Evolutionary conservation across 495 filamentous ascomycete species (phyloP), one percentile per base, ranked within the genome.

Genomic region (Xylaria acuta): DNA sequence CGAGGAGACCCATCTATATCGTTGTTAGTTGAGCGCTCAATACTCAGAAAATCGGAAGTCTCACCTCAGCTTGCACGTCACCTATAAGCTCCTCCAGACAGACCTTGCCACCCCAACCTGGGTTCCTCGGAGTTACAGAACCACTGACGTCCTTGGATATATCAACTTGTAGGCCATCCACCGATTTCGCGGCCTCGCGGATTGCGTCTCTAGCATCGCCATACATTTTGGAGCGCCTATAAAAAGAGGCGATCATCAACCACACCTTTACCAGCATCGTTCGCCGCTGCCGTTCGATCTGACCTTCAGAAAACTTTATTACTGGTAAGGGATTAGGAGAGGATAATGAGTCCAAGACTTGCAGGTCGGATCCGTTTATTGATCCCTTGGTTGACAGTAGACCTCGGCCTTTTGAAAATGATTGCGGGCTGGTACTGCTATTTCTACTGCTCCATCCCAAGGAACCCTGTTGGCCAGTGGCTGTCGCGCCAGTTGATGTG

Each of bases 211-310:
- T 85, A 1, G 93, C 91, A 78, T 98, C 94, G 1, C 92, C 89
- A 51, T 89, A 88, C 79, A 95, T 89, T 1, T 86, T 89, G 14
- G 95, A 93, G 58, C 93, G 89, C 32, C 94, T 89, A 76, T 99
- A 98, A 66, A 98, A 89, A 0, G 91, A 91, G 3, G 93, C 90
- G 60, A 97, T 94, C 71, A 94, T 90, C 16, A 97, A 86, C 96
- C 96, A 99, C 30, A 97, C 89, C 67, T 89, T 90, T n/a, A 92
- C 84, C 7, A 97, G 86, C 75, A 91, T 80, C 6, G 85, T 86
- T 43, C 86, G 86, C 30, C 90, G 85, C 70, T 88, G 89, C 65
- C 88, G 88, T 72, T 87, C 85, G 53, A 80, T 77, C 72, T 88
- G 84, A 0, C 83, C 80, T 49, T 82, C 82, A 1, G 87, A 75